phyloP scores from a whole-genome alignment of 805 yeast species.

The Yamadazyma ubonensis region DNA sequence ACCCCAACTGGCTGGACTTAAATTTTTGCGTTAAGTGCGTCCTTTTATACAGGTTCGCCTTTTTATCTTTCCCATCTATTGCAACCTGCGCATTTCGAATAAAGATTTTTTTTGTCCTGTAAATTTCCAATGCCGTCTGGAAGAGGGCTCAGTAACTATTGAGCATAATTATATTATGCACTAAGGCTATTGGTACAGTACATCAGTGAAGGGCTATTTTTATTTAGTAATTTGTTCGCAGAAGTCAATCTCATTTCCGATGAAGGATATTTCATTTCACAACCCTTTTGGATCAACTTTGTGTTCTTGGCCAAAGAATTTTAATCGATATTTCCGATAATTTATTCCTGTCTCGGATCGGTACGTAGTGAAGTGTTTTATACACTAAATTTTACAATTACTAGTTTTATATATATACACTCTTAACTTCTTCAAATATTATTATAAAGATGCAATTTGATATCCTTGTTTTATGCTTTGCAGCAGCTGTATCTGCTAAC shows the following conservation, averaged over 20 bases:
- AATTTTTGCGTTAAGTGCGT: slow-evolving; percentile 5
- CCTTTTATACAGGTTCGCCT: background rate
- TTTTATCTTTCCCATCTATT: slow-evolving; percentile 11
- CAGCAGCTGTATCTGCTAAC: slow-evolving; percentile 20
- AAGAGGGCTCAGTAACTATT: too few relatives aligned
- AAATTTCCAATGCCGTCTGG: too few relatives aligned
- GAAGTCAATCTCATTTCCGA: background rate
- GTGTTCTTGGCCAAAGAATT: background rate
- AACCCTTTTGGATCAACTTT: background rate
- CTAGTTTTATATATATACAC: background rate
- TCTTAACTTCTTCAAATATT: background rate
- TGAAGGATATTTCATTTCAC: background rate
- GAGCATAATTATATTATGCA: too few relatives aligned
- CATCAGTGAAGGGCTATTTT: background rate
- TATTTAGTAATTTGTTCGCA: background rate
- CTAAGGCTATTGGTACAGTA: too few relatives aligned
- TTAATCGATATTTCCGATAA: slow-evolving; percentile 3
- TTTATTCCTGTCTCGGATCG: background rate
- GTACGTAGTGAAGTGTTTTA: background rate
- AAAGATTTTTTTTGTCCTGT: too few relatives aligned
- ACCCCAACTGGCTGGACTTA: background rate
- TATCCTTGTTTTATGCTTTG: slow-evolving; percentile 10
- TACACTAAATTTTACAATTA: slow-evolving; percentile 1
- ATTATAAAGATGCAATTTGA: slow-evolving; percentile 4
- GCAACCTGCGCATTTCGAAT: too few relatives aligned